phyloP scores from a whole-genome alignment of 139 green algal species.

The Volvox africanus region DNA sequence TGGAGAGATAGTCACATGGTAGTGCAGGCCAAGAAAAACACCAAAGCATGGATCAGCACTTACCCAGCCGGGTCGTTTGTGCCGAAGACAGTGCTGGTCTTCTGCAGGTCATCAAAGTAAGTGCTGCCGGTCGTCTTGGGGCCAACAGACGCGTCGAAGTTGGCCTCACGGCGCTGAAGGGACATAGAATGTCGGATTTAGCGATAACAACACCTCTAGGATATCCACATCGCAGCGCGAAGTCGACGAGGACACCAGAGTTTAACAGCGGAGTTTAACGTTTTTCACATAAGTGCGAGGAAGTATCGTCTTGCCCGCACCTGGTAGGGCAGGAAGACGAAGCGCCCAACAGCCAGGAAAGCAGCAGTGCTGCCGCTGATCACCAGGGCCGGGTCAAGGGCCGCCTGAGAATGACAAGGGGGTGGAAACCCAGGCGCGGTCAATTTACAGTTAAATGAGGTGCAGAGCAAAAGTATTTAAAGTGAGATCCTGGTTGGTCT shows the following conservation, averaged over 20 bases:
- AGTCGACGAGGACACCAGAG: neutral
- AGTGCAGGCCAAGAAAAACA: neutral
- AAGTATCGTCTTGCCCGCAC: neutral
- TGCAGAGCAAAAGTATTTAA: too few species aligned
- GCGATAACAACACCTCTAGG: neutral
- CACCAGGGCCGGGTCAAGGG: constrained; percentile 30
- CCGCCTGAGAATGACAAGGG: constrained; percentile 25
- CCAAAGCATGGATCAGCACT: neutral
- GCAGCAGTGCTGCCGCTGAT: constrained; percentile 47
- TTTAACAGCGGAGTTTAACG: neutral
- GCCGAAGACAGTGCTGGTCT: constrained; percentile 48
- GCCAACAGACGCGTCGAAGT: constrained; percentile 44
- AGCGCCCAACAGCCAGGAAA: constrained; percentile 48
- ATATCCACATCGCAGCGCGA: neutral
- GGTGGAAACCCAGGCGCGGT: neutral
- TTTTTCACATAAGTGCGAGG: neutral
- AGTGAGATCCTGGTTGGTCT: too few species aligned
- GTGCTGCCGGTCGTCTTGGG: constrained; percentile 74
- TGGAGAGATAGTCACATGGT: too few species aligned
- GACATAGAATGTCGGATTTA: neutral
- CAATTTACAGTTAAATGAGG: too few species aligned
- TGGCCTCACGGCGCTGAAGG: constrained; percentile 53
- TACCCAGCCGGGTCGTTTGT: constrained; percentile 48
- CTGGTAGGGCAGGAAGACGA: constrained; percentile 47
- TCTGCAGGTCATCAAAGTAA: constrained; percentile 78